Base-by-base conservation (phyloP, 768 basidiomycete species). In the Phallus indusiatus region DNA sequence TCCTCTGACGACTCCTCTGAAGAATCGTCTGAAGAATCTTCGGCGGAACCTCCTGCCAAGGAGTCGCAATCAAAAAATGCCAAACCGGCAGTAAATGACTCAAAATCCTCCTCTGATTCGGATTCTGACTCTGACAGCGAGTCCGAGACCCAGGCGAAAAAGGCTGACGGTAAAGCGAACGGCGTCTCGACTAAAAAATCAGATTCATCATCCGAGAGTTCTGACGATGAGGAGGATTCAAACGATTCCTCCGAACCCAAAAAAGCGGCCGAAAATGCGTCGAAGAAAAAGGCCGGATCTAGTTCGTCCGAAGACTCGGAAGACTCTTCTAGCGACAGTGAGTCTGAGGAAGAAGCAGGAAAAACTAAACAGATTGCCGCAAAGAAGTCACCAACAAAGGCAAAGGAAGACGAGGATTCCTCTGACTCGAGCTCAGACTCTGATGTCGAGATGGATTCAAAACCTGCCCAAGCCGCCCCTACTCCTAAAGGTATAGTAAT, bases 391-490 rank as follows among this genome's bases (percentile, higher is more conserved):
- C 66, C 18, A 64, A 67, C 62, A 57, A 65, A 60, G 53, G 54
- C 56, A 63, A 67, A 61, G 63, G 67, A 53, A 58, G 61, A 54
- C 53, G 42, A 64, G n/a, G 22, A 37, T 2, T 42, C 63, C 5
- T 69, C 67, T 12, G 67, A 65, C 1, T 53, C 60, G 1, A 60
- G 51, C 46, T 35, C 64, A 35, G 71, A 70, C 24, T 71, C 70
- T 35, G 76, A 76, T 22, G 75, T 76, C 20, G 78, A 80, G 61
- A 74, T 74, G 17, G 84, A 86, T 66, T 82, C 78, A 18, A 78
- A 84, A 65, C 86, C 85, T 81, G 75, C 71, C 22, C 80, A 82
- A 57, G 71, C 73, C 17, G 54, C 68, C 8, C 65, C 59, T 22
- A 21, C 72, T 49, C 64, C 73, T 58, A 69, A 53, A 17, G 34